A percentile compares a stretch with the other conserved stretches of the same genome.
These are phyloP conservation scores for Microdochium paspali DNA, from an alignment of 2,329 filamentous ascomycete species.

Conservation along the genomic window DNA sequence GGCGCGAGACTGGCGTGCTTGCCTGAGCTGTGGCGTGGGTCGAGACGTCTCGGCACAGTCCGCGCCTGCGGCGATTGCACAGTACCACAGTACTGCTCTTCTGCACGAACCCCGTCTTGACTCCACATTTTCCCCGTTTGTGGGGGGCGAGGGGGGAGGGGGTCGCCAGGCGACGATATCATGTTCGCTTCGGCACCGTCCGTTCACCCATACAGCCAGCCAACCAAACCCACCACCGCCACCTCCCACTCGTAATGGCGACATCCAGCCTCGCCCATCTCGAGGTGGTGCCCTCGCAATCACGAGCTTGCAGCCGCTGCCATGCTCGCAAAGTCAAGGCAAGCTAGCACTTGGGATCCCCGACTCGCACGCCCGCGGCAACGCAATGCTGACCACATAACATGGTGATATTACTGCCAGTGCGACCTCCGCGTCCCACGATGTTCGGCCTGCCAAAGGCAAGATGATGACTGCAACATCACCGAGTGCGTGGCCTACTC, in stretches of 20 bases:
- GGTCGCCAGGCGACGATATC: too few relatives aligned
- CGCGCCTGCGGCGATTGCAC: too few relatives aligned
- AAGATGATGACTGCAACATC: constrained; percentile 9
- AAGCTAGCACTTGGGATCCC: neutral
- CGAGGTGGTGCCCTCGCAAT: neutral
- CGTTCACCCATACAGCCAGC: too few relatives aligned
- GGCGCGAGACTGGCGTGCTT: neutral
- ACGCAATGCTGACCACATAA: neutral
- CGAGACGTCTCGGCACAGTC: too few relatives aligned
- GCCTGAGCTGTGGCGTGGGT: neutral
- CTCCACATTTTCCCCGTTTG: too few relatives aligned
- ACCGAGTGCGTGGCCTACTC: constrained; percentile 9
- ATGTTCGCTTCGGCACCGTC: neutral
- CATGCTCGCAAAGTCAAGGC: constrained; percentile 11
- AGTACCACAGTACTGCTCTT: too few relatives aligned
- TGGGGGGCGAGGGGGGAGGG: too few relatives aligned
- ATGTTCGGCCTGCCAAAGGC: constrained; percentile 6
- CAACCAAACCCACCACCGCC: neutral
- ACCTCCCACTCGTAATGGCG: neutral
- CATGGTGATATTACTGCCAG: constrained; percentile 2
- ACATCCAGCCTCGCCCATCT: neutral
- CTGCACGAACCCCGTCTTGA: too few relatives aligned
- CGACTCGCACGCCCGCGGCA: neutral
- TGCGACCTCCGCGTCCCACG: constrained; percentile 17
- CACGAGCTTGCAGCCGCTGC: constrained; percentile 4